Base-by-base conservation (phyloP, 2,329 filamentous ascomycete species). In the Penicillium sp. region DNA sequence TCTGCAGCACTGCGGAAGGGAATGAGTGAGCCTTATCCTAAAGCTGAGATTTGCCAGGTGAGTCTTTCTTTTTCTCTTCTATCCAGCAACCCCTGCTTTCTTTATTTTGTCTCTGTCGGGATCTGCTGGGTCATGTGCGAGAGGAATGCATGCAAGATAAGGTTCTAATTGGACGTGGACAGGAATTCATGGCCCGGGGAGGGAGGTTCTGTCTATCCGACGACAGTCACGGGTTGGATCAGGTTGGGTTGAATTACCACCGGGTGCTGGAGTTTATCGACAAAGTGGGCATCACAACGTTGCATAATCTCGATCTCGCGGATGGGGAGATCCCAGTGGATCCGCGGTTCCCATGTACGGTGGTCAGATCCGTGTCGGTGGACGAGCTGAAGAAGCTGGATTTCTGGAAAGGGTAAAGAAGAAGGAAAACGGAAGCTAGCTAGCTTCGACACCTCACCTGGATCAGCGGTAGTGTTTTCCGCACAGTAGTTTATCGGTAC, bases 201-300 rank as follows among this genome's bases (percentile, higher is more conserved):
- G 93, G 95, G 26, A 86, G 86, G 63, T 96, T 98, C 77, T 96
- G 92, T 57, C 84, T 99, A 69, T 97, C 92, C 7, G 95, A 99
- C 76, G 95, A 99, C 78, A 97, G 93, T 75, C 95, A 99, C 80
- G 91, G 91, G 45, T 85, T 92, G 62, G 90, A 86, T 2, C 94
- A 99, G 74, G 85, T 99, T 5, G 92, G 89, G n/a, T 89, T 92
- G 55, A 94, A 96, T 74, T 98, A 95, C 79, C 73, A 76, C 50
- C 86, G 85, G 46, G 87, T 91, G 5, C 78, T 96, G 61, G 82
- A 86, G 1, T 97, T 91, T 75, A 80, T 96, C 60, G 84, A 87
- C 66, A 83, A 66, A 7, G 71, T 72, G 21, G 79, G 75, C 23
- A 78, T 82, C 23, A 60, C 63, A n/a, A 73, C 67, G 3, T 31